Evolutionary conservation across 495 filamentous ascomycete species (phyloP).

Genomic region (Penicillium ucsense): DNA sequence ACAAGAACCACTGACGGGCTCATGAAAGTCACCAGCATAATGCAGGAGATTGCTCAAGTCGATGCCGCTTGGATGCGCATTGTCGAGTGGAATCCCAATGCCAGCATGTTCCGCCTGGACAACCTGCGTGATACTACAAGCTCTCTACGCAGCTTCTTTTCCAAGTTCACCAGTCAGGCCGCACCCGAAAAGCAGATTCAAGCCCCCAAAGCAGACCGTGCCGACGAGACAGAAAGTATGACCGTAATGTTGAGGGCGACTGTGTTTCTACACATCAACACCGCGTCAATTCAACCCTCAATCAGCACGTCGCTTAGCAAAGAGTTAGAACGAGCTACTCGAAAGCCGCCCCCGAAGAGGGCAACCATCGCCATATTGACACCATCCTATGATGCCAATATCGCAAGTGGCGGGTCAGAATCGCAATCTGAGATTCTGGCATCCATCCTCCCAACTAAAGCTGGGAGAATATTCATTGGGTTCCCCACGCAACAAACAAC

Average conservation of each 20-base stretch:
- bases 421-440: slow-evolving; percentile 70
- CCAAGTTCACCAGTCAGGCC: slow-evolving; percentile 48
- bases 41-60: slow-evolving; percentile 75
- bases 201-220: slow-evolving; percentile 16
- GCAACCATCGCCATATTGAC: slow-evolving; percentile 81
- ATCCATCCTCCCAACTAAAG: slow-evolving; percentile 80
- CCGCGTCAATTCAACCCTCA: slow-evolving; percentile 66
- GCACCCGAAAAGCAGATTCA: slow-evolving; percentile 23
- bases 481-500: slow-evolving; percentile 98
- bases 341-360: slow-evolving; percentile 85
- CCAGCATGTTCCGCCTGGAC: slow-evolving; percentile 29
- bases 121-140: slow-evolving; percentile 36
- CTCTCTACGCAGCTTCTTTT: slow-evolving; percentile 74
- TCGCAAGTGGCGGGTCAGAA: slow-evolving; percentile 49
- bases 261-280: slow-evolving; percentile 81
- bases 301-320: slow-evolving; percentile 56
- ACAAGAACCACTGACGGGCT: slow-evolving; percentile 70
- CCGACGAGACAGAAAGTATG: slow-evolving; percentile 49
- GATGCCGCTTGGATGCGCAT: slow-evolving; percentile 87
- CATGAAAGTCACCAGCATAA: slow-evolving; percentile 70
- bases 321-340: slow-evolving; percentile 92
- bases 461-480: slow-evolving; percentile 89
- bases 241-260: slow-evolving; percentile 55
- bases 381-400: slow-evolving; percentile 76
- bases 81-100: slow-evolving; percentile 67